A percentile compares a stretch with the other conserved stretches of the same genome.
Conservation (phyloP, 2,329 filamentous ascomycete genomes). For the Sporothrix brunneoviolacea region DNA sequence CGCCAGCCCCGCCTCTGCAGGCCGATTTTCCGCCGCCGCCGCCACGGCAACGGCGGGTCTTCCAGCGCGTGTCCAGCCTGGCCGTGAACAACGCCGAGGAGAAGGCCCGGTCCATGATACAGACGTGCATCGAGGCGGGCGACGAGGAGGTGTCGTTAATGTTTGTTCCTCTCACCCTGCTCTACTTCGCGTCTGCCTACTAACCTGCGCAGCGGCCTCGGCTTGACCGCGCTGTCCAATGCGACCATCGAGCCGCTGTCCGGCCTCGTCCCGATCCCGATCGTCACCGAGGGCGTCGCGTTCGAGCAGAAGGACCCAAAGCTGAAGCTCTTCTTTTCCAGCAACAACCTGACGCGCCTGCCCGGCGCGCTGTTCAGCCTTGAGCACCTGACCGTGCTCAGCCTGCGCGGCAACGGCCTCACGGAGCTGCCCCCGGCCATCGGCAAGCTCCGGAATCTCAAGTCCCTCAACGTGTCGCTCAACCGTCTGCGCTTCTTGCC, state of each 20-base stretch:
- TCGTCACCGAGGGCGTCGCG: conserved; percentile 48
- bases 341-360: conserved; percentile 50
- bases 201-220: conserved; percentile 31
- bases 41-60: conserved; percentile 21
- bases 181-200: neutral
- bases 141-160: conserved; percentile 43
- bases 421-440: conserved; percentile 55
- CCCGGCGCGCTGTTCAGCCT: conserved; percentile 57
- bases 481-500: conserved; percentile 57
- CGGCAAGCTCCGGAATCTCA: conserved; percentile 49
- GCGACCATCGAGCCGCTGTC: conserved; percentile 50
- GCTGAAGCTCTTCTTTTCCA: conserved; percentile 55
- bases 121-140: conserved; percentile 50
- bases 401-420: conserved; percentile 57
- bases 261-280: conserved; percentile 47
- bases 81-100: conserved; percentile 34
- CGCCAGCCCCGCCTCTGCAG: conserved; percentile 17
- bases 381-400: conserved; percentile 56
- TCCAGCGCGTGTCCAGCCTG: conserved; percentile 23
- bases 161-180: neutral
- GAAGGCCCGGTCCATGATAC: conserved; percentile 41
- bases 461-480: conserved; percentile 58
- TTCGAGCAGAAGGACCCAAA: conserved; percentile 54
- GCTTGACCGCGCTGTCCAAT: conserved; percentile 48
- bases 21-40: conserved; percentile 34